phyloP scores from a whole-genome alignment of 495 filamentous ascomycete species.

The Xylaria sp. region DNA sequence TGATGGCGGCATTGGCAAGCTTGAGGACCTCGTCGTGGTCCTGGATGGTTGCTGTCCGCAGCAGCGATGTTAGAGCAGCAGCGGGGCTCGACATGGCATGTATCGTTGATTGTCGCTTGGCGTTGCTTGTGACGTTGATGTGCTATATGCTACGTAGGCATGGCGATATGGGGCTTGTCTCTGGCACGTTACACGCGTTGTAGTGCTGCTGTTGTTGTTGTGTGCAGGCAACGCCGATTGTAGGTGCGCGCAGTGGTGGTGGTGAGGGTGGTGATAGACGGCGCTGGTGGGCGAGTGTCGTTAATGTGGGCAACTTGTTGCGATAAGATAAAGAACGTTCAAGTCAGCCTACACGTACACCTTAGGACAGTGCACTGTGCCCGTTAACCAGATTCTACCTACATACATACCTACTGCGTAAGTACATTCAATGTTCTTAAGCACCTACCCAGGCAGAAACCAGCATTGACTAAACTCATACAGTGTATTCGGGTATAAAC shows the following conservation, averaged over 20 bases:
- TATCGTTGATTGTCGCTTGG: neutral
- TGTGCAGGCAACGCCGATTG: neutral
- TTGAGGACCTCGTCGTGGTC: constrained; percentile 56
- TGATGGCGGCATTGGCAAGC: constrained; percentile 63
- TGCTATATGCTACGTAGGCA: constrained; percentile 12
- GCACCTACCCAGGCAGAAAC: too few species aligned
- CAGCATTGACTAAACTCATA: too few species aligned
- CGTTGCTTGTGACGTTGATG: neutral
- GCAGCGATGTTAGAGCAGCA: constrained; percentile 57
- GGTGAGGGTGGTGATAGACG: neutral
- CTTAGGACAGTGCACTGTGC: neutral
- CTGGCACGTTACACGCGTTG: neutral
- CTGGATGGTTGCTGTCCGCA: constrained; percentile 53
- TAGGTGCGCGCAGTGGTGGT: neutral
- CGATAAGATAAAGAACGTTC: constrained; percentile 4
- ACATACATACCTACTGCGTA: too few species aligned
- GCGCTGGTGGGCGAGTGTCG: neutral
- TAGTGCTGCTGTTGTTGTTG: neutral
- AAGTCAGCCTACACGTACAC: neutral
- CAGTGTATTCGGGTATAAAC: too few species aligned
- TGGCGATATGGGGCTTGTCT: neutral
- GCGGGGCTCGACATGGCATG: constrained; percentile 48
- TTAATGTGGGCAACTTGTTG: neutral
- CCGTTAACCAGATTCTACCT: too few species aligned
- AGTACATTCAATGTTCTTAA: too few species aligned